Conservation (phyloP, 345 rosid species). For the Pseudoturritis turrita region DNA sequence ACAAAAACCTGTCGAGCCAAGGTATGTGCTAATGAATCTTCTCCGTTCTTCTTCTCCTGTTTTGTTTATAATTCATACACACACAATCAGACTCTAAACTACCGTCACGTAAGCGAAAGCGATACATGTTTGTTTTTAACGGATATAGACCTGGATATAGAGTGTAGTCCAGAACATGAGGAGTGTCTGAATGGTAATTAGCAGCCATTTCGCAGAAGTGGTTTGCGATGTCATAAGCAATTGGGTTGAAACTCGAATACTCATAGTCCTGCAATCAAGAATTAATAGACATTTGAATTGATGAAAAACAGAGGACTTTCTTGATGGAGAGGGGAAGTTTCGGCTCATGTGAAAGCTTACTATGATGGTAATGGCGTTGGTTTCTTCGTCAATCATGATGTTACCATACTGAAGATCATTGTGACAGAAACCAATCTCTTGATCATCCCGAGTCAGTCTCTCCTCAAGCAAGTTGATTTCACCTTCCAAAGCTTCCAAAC, state of each 20-base stretch:
- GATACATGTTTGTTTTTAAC: background rate
- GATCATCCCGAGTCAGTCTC: slow-evolving; percentile 39
- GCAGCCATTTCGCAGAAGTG: slow-evolving; percentile 98
- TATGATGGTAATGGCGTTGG: slow-evolving; percentile 63
- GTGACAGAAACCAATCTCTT: slow-evolving; percentile 85
- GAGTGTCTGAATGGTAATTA: slow-evolving; percentile 82
- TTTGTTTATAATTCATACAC: background rate
- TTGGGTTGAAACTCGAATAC: slow-evolving; percentile 81
- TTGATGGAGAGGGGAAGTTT: background rate
- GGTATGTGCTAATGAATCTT: slow-evolving; percentile 56
- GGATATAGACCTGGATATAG: slow-evolving; percentile 61
- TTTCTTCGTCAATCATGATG: slow-evolving; percentile 92
- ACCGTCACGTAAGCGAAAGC: background rate
- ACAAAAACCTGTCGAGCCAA: slow-evolving; percentile 56
- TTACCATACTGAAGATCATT: slow-evolving; percentile 97
- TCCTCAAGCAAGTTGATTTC: slow-evolving; percentile 59
- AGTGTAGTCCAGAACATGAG: slow-evolving; percentile 70
- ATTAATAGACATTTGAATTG: background rate
- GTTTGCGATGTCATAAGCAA: slow-evolving; percentile 89
- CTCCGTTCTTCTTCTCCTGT: slow-evolving; percentile 65
- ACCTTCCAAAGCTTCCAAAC: slow-evolving; percentile 46
- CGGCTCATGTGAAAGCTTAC: slow-evolving; percentile 43
- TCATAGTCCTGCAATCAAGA: slow-evolving; percentile 66
- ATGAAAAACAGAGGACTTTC: slow-evolving; percentile 5
- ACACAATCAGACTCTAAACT: slow-evolving; percentile 9